Evolutionary conservation across 306 rosid species (phyloP).

Genomic region (Trichosanthes truncata): DNA sequence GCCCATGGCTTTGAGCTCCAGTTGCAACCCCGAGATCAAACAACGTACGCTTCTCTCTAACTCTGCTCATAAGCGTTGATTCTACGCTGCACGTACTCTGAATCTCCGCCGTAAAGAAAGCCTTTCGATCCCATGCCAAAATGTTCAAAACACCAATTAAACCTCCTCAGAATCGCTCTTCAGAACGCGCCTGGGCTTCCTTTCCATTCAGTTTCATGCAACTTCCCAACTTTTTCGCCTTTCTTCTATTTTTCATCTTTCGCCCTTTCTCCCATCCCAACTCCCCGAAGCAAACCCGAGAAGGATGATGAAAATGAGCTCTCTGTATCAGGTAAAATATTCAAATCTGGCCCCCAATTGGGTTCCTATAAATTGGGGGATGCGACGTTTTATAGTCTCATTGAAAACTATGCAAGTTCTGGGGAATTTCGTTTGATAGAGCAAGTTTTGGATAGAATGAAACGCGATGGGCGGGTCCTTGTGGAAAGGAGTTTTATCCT

Average conservation of each 20-base stretch:
- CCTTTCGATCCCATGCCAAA: slow-evolving; percentile 36
- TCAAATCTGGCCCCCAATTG: slow-evolving; percentile 40
- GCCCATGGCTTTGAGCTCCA: not conserved
- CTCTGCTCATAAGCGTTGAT: not conserved
- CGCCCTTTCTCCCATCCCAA: slow-evolving; percentile 14
- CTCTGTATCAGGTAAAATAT: slow-evolving; percentile 40
- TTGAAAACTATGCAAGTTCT: slow-evolving; percentile 45
- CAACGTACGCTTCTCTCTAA: not conserved
- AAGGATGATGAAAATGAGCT: slow-evolving; percentile 16
- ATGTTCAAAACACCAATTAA: slow-evolving; percentile 27
- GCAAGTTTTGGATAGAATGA: slow-evolving; percentile 52
- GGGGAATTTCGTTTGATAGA: slow-evolving; percentile 54
- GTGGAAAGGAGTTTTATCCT: slow-evolving; percentile 47
- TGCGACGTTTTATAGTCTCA: slow-evolving; percentile 62
- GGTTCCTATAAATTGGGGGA: slow-evolving; percentile 78
- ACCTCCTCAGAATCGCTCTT: slow-evolving; percentile 24
- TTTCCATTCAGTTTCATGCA: slow-evolving; percentile 17
- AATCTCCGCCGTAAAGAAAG: not conserved
- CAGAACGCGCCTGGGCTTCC: slow-evolving; percentile 4
- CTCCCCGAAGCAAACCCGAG: not conserved
- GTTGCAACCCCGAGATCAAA: not conserved
- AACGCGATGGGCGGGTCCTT: slow-evolving; percentile 50
- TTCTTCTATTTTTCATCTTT: slow-evolving; percentile 15
- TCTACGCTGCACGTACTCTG: not conserved
- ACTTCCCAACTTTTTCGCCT: slow-evolving; percentile 19